phyloP scores from a whole-genome alignment of 306 rosid species.

The Vicia sativa region DNA sequence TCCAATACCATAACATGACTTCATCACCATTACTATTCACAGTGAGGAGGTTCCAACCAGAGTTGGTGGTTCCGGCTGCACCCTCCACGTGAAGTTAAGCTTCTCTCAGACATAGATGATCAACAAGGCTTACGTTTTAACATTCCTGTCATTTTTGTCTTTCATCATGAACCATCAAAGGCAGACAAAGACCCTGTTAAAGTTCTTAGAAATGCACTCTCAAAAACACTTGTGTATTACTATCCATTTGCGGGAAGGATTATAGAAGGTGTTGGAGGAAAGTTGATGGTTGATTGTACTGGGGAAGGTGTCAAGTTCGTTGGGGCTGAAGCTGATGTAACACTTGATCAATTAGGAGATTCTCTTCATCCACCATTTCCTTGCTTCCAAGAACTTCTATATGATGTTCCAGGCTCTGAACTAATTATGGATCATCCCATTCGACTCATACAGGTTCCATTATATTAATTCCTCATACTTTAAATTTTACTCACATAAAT shows the following conservation, averaged over 20 bases:
- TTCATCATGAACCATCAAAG: constrained; percentile 12
- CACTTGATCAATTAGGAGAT: constrained; percentile 44
- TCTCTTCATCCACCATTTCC: constrained; percentile 55
- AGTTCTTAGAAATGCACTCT: constrained; percentile 15
- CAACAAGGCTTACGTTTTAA: constrained; percentile 19
- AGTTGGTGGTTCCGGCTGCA: constrained; percentile 31
- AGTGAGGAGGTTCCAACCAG: constrained; percentile 26
- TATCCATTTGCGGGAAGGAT: constrained; percentile 43
- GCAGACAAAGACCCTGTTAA: constrained; percentile 31
- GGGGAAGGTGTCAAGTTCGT: constrained; percentile 54
- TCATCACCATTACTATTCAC: not conserved
- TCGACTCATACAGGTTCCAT: constrained; percentile 50
- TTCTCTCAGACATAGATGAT: constrained; percentile 38
- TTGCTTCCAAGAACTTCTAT: constrained; percentile 46
- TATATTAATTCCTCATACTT: too few species aligned
- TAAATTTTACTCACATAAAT: too few species aligned
- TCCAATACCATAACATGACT: too few species aligned
- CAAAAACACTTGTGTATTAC: constrained; percentile 32
- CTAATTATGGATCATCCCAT: constrained; percentile 44
- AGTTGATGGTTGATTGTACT: constrained; percentile 50
- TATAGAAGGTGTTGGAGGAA: constrained; percentile 10
- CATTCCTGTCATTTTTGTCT: not conserved
- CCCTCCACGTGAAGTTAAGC: constrained; percentile 35
- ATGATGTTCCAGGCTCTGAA: constrained; percentile 41
- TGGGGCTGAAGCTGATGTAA: constrained; percentile 53